Base-by-base conservation (phyloP, 2,329 filamentous ascomycete species). In the Juglanconis oblonga region DNA sequence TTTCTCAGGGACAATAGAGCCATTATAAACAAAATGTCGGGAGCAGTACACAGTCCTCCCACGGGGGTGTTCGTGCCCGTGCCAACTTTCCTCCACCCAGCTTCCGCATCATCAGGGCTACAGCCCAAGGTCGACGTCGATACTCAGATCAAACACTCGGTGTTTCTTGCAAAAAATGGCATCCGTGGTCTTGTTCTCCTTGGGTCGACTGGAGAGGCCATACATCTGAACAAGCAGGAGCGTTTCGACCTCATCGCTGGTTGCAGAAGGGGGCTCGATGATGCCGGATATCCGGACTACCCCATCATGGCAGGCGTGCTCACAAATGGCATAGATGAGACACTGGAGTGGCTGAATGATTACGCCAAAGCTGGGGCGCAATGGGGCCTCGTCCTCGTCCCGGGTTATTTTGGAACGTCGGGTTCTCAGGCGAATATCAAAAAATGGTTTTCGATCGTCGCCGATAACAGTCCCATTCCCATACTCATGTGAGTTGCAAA, bases 121-220 rank as follows among this genome's bases (percentile, higher is more conserved):
- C 77, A 81, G 51, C 74, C 83, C 32, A 75, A 80, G 6, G 74
- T 88, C 54, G 86, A 89, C 66, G 72, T 85, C 61, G 75, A 80
- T 51, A 79, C 84, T 1, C 86, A 89, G 67, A 75, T 77, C 31
- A 75, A 78, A 33, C 85, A 88, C 75, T 79, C 79, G 9, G 68
- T 88, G 6, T 85, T 84, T 68, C 81, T 88, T 42, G 85, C 85
- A 42, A 77, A 79, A 55, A 78, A 79, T 64, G 86, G 86, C 58
- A 82, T 88, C 66, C 77, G 77, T 35, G 86, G 86, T 29, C 76
- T 88, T 32, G 83, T 88, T 10, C 76, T 88, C 45, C 80, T 88
- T 53, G 86, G 86, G 31, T 85, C 81, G 44, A 88, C 86, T 0
- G 86, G 86, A 61, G 86, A 88, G 70, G 83, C 84, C 0, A 81